phyloP scores from a whole-genome alignment of 208 protist genomes.

The Wallacemonas sp. region DNA sequence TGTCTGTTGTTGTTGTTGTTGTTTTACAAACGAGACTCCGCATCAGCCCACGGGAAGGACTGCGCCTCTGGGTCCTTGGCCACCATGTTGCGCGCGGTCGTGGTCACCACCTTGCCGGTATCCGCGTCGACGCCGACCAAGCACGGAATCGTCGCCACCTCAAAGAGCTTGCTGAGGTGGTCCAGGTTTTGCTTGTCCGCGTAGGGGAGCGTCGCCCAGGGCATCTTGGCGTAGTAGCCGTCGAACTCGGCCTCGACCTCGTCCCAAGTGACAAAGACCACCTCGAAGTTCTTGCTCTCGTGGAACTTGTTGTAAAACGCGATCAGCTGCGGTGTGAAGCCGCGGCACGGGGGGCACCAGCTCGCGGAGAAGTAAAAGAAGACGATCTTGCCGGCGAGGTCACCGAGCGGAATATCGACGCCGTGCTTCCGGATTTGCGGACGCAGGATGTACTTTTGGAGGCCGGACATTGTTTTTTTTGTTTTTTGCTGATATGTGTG shows the following conservation, averaged over 20 bases:
- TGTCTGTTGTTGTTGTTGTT: conserved; percentile 16
- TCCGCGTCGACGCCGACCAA: conserved; percentile 42
- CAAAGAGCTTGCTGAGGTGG: conserved; percentile 27
- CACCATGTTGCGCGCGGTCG: conserved; percentile 28
- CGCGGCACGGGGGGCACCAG: conserved; percentile 79
- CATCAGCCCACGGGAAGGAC: conserved; percentile 39
- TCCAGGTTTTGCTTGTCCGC: conserved; percentile 12
- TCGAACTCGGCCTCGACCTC: conserved; percentile 38
- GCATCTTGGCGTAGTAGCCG: conserved; percentile 50
- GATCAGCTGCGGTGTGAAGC: conserved; percentile 59
- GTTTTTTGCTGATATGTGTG: conserved; percentile 16
- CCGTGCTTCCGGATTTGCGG: conserved; percentile 30
- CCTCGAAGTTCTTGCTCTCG: conserved; percentile 53
- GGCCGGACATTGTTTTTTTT: conserved; percentile 34
- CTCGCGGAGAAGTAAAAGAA: conserved; percentile 76
- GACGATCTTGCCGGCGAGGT: conserved; percentile 33
- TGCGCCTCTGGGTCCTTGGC: conserved; percentile 40
- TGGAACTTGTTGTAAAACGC: conserved; percentile 53
- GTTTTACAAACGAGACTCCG: conserved; percentile 11
- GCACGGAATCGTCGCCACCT: conserved; percentile 39
- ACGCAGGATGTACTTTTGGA: conserved; percentile 32
- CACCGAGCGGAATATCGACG: conserved; percentile 18
- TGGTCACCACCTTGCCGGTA: conserved; percentile 36
- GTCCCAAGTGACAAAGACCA: conserved; percentile 53
- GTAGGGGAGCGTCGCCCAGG: conserved; percentile 42